A percentile compares a stretch with the other conserved stretches of the same genome.
Evolutionary conservation across 352 stramenopile species (phyloP).

Genomic region (Globisporangium rhizosaccharum): DNA sequence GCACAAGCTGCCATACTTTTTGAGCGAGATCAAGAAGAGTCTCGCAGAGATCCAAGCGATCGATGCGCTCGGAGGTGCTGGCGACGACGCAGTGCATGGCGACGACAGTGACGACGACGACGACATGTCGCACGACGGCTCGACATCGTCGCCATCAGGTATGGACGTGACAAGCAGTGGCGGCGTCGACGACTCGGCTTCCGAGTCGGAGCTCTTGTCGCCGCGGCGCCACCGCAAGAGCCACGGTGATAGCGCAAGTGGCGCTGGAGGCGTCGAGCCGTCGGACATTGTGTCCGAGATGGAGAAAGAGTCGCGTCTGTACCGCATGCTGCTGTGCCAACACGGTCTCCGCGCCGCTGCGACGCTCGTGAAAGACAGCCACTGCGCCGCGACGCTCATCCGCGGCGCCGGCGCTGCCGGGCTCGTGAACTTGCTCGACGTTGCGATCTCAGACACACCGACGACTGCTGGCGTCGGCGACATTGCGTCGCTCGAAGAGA

Average conservation of each 20-base stretch:
- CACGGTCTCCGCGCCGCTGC: constrained; percentile 67
- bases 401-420: constrained; percentile 41
- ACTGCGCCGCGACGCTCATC: constrained; percentile 64
- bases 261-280: constrained; percentile 22
- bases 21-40: constrained; percentile 74
- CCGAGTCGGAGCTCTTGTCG: constrained; percentile 36
- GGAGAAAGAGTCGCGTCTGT: constrained; percentile 70
- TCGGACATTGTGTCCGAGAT: constrained; percentile 58
- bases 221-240: constrained; percentile 19
- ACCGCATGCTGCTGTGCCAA: constrained; percentile 74
- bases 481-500: constrained; percentile 74
- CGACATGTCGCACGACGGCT: constrained; percentile 83
- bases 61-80: constrained; percentile 31
- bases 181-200: constrained; percentile 53
- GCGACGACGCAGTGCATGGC: constrained; percentile 23
- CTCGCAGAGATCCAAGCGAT: constrained; percentile 45
- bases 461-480: constrained; percentile 61
- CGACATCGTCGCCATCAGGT: constrained; percentile 53
- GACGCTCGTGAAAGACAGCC: constrained; percentile 62
- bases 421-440: constrained; percentile 56
- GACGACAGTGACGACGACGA: constrained; percentile 77
- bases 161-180: constrained; percentile 43
- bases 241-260: constrained; percentile 1
- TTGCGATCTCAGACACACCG: constrained; percentile 71
- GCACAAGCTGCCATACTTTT: constrained; percentile 68